Base-by-base conservation (phyloP, 2,329 filamentous ascomycete genomes). In the Leptographium wingfieldii region DNA sequence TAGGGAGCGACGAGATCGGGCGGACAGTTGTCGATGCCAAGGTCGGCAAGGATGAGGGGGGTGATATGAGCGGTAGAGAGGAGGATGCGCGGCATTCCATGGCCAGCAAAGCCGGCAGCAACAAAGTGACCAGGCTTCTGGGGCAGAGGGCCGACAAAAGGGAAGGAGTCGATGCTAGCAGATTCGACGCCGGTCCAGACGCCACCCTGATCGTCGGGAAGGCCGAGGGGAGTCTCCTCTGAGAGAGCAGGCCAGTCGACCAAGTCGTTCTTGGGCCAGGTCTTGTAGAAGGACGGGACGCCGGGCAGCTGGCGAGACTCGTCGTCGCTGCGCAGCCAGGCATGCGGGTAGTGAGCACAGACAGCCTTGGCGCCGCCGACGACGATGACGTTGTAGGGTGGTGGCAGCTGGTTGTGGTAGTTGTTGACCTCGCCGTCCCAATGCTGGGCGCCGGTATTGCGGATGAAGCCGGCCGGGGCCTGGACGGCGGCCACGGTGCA, bases 401-500 rank as follows among this genome's bases (percentile, higher is more conserved):
- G 58, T 29, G 58, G 58, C n/a, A 59, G 53, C 43, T 56, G 58
- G 53, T 59, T 59, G 53, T 59, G 53, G 43, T 56, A 56, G 46
- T 59, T 59, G 53, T 59, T 59, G 31, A 56, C 31, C 12, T 25
- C 27, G 22, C 11, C 25, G 58, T 59, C 58, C 58, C 58, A 59
- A 52, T 59, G 58, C 52, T 59, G 58, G 12, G 52, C 58, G 40
- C 58, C 58, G 11, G 58, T 59, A 31, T 59, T 57, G 33, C 38
- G 33, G 35, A 54, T 31, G 46, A 54, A 57, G 27, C 59, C 4
- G 25, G 56, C 5, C 38, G 31, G 22, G 40, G 57, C 29, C 68
- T 68, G 25, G 66, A 63, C 0, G 84, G 82, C 5, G 85, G 85
- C 3, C 77, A 66, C 27, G 91, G 76, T 1, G 85, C 80, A 57